Base-by-base conservation (phyloP, 129 eudicot genomes). In the Smallanthus sonchifolius region DNA sequence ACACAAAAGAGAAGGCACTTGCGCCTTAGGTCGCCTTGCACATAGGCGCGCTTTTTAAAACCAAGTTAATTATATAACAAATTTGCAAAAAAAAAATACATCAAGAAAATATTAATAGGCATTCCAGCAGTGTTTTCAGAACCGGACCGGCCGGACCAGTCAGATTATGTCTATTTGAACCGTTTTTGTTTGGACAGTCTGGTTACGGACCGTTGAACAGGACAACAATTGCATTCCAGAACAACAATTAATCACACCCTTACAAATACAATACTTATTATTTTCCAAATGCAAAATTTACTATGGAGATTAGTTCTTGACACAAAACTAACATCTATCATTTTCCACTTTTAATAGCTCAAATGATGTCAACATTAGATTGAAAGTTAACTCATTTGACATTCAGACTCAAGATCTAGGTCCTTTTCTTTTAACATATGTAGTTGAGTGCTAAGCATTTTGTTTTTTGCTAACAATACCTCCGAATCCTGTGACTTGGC, bases 401-500 rank as follows among this genome's bases (percentile, higher is more conserved):
- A 73, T 32, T 5, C 34, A 68, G 24, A 34, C 43, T 14, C n/a
- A n/a, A n/a, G n/a, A n/a, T n/a, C n/a, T n/a, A n/a, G n/a, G n/a
- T n/a, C n/a, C 15, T 8, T 54, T 17, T 54, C 9, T 54, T 54
- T 54, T 4, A 54, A 54, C 28, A 57, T 24, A 57, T 69, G 9
- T 34, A n/a, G 35, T 24, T 24, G 30, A 24, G 30, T 24, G 30
- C 1, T 24, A 24, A 24, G 30, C 30, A 24, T 24, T 24, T 24
- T 24, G 1, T 24, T 24, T 24, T 24, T 17, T 65, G 19, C 64
- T 17, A 67, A 28, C 28, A 13, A 86, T 94, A 93, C 97, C 93
- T 95, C 99, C 6, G 96, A 95, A 72, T 95, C 99, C 73, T 95
- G 99, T 2, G 99, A 95, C 70, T 87, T 89, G 51, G 99, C 97